Base-by-base conservation (phyloP, 31 red algal species). In the Odonthalia washingtoniensis region DNA sequence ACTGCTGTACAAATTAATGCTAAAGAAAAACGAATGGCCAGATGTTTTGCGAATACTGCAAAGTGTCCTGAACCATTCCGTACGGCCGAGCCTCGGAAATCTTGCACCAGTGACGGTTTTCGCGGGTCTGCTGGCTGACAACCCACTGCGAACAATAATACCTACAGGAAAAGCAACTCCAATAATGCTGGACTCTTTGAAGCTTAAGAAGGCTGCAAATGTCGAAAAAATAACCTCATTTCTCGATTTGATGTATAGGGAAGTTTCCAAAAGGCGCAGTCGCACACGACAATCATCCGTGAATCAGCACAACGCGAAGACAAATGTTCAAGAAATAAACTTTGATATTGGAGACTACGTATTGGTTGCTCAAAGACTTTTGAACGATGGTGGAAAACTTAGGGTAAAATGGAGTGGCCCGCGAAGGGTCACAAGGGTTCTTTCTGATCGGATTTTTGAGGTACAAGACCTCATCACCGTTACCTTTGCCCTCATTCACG, bases 1-100 rank as follows among this genome's bases (percentile, higher is more conserved):
- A 40, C 30, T 84, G 4, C 64, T 73, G 35, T 72, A 60, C 3
- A 65, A 84, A 39, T 73, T 49, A 42, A 84, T 70, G 3, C 1
- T 82, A 2, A 5, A 41, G 2, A 1, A 1, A 1, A 2, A 68
- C 16, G 79, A 32, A 37, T 82, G 49, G 79, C 79, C 79, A 6
- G 9, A 45, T 18, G 27, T 70, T 70, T 12, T 36, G 6, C 28
- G 6, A 70, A 70, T 70, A 30, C 14, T 70, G 12, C 66, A 70
- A 26, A 21, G 16, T 9, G 66, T 30, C n/a, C 66, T 70, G 9
- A 70, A 70, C 33, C 9, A 70, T 30, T 6, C 66, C 12, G 6
- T 26, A 18, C 2, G 40, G 31, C 1, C 57, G 52, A 44, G 77
- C 28, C 24, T 80, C 18, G 77, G 77, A 2, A 9, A 41, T 2